These are phyloP conservation scores for Apiospora phragmitis DNA, from an alignment of 2,329 filamentous ascomycete genomes.

Conservation along the genomic window DNA sequence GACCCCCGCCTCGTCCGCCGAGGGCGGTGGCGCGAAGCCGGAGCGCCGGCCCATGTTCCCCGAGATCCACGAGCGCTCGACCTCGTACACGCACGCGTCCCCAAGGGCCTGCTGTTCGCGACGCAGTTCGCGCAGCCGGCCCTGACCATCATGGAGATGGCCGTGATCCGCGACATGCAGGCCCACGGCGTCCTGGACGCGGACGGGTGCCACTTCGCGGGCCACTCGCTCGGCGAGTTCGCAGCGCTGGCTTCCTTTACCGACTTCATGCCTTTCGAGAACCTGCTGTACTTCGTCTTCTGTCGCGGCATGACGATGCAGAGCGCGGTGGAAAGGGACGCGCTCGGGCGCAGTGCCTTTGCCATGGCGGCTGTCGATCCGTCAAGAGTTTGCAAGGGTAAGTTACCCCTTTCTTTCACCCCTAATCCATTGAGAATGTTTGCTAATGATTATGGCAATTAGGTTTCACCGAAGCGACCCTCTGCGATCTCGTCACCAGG, in stretches of 20 bases:
- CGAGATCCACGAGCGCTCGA: slow-evolving; percentile 22
- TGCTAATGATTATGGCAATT: neutral
- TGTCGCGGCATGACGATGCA: slow-evolving; percentile 37
- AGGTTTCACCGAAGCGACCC: slow-evolving; percentile 25
- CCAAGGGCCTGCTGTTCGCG: slow-evolving; percentile 30
- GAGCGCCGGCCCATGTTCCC: slow-evolving; percentile 22
- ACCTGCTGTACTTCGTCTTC: slow-evolving; percentile 28
- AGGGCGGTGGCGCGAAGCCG: neutral
- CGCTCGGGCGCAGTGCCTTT: slow-evolving; percentile 24
- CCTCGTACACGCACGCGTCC: slow-evolving; percentile 28
- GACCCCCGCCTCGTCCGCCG: slow-evolving; percentile 18
- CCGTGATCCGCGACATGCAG: slow-evolving; percentile 28
- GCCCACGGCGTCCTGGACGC: slow-evolving; percentile 27
- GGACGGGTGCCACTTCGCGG: slow-evolving; percentile 25
- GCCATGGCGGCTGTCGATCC: slow-evolving; percentile 34
- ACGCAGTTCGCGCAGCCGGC: slow-evolving; percentile 38
- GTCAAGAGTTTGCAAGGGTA: slow-evolving; percentile 19
- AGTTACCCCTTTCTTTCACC: neutral
- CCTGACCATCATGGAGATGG: slow-evolving; percentile 31
- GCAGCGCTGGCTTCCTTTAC: slow-evolving; percentile 27
- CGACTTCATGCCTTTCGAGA: slow-evolving; percentile 29
- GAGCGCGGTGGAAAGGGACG: slow-evolving; percentile 29
- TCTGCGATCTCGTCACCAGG: slow-evolving; percentile 24
- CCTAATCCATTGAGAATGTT: neutral
- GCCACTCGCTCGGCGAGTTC: slow-evolving; percentile 36